Percentiles rank a stretch among this genome's conserved stretches.
phyloP scores from a whole-genome alignment of 108 stramenopile species.

The Nitzschia inconspicua region DNA sequence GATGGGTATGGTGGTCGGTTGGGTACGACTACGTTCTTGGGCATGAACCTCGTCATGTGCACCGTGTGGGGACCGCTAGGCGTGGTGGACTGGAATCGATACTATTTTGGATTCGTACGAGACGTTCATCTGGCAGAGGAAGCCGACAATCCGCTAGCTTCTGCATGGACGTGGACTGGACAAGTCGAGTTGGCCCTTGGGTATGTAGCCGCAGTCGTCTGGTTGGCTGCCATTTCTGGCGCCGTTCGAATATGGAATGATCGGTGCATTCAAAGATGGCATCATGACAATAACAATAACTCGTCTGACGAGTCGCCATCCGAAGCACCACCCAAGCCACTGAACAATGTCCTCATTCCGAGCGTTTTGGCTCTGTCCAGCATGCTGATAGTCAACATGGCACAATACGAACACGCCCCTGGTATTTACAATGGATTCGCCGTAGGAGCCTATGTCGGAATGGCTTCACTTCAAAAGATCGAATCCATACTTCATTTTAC shows the following conservation, averaged over 20 bases:
- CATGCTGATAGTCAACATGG: conserved; percentile 35
- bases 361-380: conserved; percentile 26
- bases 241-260: conserved; percentile 37
- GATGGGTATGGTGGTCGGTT: conserved; percentile 39
- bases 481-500: conserved; percentile 27
- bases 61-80: conserved; percentile 27
- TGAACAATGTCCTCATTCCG: conserved; percentile 48
- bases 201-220: conserved; percentile 29
- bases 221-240: conserved; percentile 29
- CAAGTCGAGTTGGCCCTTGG: conserved; percentile 42
- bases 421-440: conserved; percentile 52
- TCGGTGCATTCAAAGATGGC: conserved; percentile 17
- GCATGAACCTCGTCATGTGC: conserved; percentile 44
- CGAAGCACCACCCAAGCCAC: conserved; percentile 15
- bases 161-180: conserved; percentile 35
- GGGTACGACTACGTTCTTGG: conserved; percentile 46
- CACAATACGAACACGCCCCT: conserved; percentile 30
- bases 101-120: conserved; percentile 38
- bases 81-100: conserved; percentile 50
- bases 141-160: neutral
- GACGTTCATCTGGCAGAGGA: conserved; percentile 35
- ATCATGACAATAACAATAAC: neutral
- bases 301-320: neutral
- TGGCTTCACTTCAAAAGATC: conserved; percentile 54
- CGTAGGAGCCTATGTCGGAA: conserved; percentile 43